Conservation (phyloP, 2,329 filamentous ascomycete genomes). For the Huntiella abstrusa region DNA sequence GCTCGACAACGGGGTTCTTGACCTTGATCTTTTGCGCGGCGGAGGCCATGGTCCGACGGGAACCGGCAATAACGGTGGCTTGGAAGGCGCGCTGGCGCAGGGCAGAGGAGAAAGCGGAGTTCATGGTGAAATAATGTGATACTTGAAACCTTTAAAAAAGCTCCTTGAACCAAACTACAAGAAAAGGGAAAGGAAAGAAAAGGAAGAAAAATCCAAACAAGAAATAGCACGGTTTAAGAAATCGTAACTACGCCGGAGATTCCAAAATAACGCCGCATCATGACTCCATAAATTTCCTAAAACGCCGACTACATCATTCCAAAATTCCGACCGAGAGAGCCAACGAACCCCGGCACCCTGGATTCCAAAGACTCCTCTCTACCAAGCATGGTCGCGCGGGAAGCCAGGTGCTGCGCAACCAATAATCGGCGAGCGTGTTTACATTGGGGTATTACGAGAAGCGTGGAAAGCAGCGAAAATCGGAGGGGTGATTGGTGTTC, state of each 20-base stretch:
- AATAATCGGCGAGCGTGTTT: too few relatives aligned
- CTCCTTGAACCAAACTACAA: neutral
- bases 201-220: neutral
- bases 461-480: too few relatives aligned
- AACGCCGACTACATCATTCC: too few relatives aligned
- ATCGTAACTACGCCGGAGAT: neutral
- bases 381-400: too few relatives aligned
- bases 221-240: neutral
- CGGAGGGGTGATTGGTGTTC: too few relatives aligned
- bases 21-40: constrained; percentile 81
- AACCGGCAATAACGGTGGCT: constrained; percentile 12
- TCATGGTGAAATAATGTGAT: constrained; percentile 3
- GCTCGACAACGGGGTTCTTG: constrained; percentile 95
- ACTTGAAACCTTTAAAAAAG: neutral
- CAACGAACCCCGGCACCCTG: too few relatives aligned
- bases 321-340: too few relatives aligned
- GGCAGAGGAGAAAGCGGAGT: constrained; percentile 10
- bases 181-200: neutral
- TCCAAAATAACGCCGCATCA: too few relatives aligned
- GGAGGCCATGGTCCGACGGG: constrained; percentile 31
- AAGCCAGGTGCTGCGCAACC: too few relatives aligned
- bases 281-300: neutral
- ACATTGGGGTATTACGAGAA: too few relatives aligned
- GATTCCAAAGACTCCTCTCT: too few relatives aligned
- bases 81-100: constrained; percentile 11